These are phyloP conservation scores for Fusarium sp. DNA, from an alignment of 2,329 filamentous ascomycete genomes.

Conservation along the genomic window DNA sequence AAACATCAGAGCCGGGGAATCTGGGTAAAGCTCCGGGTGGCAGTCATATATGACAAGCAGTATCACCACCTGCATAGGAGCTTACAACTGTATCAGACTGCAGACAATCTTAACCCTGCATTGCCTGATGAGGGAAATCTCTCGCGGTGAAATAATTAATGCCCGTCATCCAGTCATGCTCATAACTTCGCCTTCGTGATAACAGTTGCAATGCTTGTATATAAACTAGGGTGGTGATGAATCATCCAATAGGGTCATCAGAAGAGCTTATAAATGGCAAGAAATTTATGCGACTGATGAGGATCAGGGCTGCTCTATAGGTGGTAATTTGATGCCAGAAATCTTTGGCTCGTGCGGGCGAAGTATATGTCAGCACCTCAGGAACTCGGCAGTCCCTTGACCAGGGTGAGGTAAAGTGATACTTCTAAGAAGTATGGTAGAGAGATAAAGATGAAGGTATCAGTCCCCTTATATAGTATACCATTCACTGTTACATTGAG, in stretches of 20 bases:
- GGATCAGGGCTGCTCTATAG: not conserved
- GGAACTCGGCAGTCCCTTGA: not conserved
- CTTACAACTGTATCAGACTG: not conserved
- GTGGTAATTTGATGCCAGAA: not conserved
- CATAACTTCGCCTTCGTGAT: not conserved
- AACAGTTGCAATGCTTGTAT: not conserved
- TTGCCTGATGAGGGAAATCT: not conserved
- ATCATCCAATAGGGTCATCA: not conserved
- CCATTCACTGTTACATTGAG: not conserved
- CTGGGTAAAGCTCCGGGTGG: slow-evolving; percentile 18
- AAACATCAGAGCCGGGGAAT: slow-evolving; percentile 16
- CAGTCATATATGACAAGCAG: slow-evolving; percentile 39
- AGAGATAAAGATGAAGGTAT: not conserved
- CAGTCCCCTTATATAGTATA: not conserved
- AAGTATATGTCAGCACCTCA: not conserved
- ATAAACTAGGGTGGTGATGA: not conserved
- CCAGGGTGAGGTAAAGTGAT: no score
- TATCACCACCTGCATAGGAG: slow-evolving; percentile 24
- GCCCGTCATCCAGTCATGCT: not conserved
- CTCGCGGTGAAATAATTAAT: not conserved
- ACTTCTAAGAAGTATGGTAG: no score
- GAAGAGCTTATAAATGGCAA: not conserved
- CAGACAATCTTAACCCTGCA: not conserved
- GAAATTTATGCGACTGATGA: no score
- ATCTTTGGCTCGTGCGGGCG: not conserved